Evolutionary conservation across 2,329 filamentous ascomycete genomes (phyloP).

Genomic region (Fusarium tanahbumbuense): DNA sequence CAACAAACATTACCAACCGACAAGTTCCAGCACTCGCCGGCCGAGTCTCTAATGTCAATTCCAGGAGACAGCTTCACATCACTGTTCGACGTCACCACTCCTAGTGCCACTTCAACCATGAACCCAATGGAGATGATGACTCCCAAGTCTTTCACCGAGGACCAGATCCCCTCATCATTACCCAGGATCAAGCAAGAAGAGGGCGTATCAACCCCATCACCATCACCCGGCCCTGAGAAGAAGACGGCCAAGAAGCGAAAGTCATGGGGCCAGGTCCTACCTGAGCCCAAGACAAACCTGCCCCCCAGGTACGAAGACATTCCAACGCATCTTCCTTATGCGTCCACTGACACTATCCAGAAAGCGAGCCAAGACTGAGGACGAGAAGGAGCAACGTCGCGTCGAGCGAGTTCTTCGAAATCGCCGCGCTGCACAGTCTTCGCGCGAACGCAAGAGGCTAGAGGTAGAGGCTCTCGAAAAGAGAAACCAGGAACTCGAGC

Average conservation of each 20-base stretch:
- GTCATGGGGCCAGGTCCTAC: constrained; percentile 97
- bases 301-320: constrained; percentile 77
- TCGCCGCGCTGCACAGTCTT: constrained; percentile 95
- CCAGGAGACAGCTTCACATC: constrained; percentile 62
- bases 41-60: constrained; percentile 65
- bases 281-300: constrained; percentile 95
- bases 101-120: constrained; percentile 51
- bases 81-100: constrained; percentile 56
- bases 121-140: constrained; percentile 64
- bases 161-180: constrained; percentile 29
- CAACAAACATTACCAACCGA: constrained; percentile 57
- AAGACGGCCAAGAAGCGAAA: constrained; percentile 93
- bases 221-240: constrained; percentile 61
- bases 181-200: constrained; percentile 33
- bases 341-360: constrained; percentile 58
- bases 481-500: constrained; percentile 77
- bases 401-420: constrained; percentile 98
- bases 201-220: constrained; percentile 43
- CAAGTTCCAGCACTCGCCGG: constrained; percentile 66
- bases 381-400: constrained; percentile 97
- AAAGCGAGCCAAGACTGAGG: constrained; percentile 98
- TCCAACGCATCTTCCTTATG: not conserved
- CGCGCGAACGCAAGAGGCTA: constrained; percentile 87
- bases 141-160: constrained; percentile 56
- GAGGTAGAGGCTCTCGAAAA: constrained; percentile 89